phyloP scores from a whole-genome alignment of 2,329 filamentous ascomycete species.

The Penicillium freii region DNA sequence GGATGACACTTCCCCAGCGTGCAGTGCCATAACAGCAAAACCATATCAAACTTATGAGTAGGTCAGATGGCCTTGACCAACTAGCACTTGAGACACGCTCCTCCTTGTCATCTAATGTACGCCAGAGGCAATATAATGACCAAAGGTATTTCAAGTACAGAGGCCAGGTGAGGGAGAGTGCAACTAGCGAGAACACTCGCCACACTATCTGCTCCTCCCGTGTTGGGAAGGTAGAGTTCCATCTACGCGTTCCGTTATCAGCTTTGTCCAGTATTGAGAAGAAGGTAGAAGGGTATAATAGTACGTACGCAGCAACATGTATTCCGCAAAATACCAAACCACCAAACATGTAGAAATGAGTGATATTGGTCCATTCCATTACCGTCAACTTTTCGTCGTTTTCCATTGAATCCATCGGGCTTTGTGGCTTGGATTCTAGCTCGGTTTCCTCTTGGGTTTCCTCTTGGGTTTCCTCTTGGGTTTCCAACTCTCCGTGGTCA shows the following conservation, averaged over 20 bases:
- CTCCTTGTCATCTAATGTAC: background rate
- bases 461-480: too few relatives aligned
- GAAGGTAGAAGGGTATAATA: background rate
- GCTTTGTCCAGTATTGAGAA: background rate
- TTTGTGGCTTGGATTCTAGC: background rate
- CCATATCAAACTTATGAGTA: background rate
- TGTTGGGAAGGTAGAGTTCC: constrained; percentile 9
- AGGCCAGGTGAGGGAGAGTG: background rate
- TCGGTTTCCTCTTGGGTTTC: background rate
- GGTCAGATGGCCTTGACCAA: background rate
- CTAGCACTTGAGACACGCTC: background rate
- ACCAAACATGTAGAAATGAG: constrained; percentile 3
- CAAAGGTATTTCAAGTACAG: background rate
- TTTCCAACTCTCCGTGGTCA: background rate
- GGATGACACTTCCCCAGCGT: constrained; percentile 7
- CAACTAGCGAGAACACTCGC: constrained; percentile 6
- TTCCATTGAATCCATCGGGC: too few relatives aligned
- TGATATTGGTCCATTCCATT: background rate
- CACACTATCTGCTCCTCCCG: background rate
- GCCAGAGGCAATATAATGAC: background rate
- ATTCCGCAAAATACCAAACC: constrained; percentile 4
- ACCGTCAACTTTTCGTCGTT: background rate
- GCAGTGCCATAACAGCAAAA: background rate
- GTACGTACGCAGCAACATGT: constrained; percentile 13
- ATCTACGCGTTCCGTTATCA: background rate